Conservation (phyloP, 1,284 basidiomycete species). For the Rhodofomes roseus region DNA sequence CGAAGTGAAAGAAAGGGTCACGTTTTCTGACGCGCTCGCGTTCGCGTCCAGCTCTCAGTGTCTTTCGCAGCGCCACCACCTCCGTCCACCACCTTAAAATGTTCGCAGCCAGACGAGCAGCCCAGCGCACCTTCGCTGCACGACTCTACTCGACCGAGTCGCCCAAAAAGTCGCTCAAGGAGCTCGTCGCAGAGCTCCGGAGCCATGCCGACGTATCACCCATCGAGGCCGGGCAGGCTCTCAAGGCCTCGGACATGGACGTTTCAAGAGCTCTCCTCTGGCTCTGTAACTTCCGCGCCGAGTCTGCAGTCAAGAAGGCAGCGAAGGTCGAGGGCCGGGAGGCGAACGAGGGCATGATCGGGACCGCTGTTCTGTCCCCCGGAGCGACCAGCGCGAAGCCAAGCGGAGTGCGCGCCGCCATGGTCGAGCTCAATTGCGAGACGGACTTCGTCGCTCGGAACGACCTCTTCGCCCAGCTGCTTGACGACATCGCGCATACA, state of each 20-base stretch:
- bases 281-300: constrained; percentile 72
- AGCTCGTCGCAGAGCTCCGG: constrained; percentile 82
- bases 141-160: constrained; percentile 37
- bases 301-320: constrained; percentile 75
- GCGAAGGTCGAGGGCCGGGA: constrained; percentile 77
- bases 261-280: constrained; percentile 74
- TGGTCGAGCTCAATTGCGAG: constrained; percentile 95
- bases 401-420: constrained; percentile 69
- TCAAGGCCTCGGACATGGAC: constrained; percentile 73
- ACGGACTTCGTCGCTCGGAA: constrained; percentile 95
- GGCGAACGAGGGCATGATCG: constrained; percentile 80
- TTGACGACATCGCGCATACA: constrained; percentile 82
- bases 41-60: background rate
- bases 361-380: constrained; percentile 66
- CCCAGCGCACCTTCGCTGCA: constrained; percentile 8
- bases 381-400: constrained; percentile 36
- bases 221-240: constrained; percentile 86
- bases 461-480: constrained; percentile 77
- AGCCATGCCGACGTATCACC: constrained; percentile 80
- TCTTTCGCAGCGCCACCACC: constrained; percentile 3
- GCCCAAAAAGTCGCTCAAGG: constrained; percentile 52
- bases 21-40: constrained; percentile 2
- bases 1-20: background rate
- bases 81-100: constrained; percentile 7
- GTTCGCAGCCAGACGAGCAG: constrained; percentile 10